Evolutionary conservation across 2,329 filamentous ascomycete genomes (phyloP), one percentile per base, ranked within the genome.

Genomic region (Rhynchosporium graminicola): DNA sequence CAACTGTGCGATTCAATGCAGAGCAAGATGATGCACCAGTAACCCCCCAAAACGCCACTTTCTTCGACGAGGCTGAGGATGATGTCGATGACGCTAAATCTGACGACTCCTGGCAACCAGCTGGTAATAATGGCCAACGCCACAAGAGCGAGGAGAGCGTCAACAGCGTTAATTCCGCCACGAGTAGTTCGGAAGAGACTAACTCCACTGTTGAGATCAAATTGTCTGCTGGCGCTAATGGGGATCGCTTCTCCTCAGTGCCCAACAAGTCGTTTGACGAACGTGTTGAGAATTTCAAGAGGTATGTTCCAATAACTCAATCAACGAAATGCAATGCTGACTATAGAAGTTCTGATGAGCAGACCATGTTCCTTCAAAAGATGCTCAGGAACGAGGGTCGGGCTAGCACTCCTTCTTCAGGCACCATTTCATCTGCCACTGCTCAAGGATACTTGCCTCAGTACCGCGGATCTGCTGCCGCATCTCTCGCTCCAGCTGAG

Each of bases 361-460:
- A 72, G 52, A 71, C 64, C n/a, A 59, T 69, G 38, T 72, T 73
- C 60, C 64, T 75, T 55, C 72, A 74, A 43, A 72, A 69, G 47
- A 73, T 75, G 66, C 64, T 75, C n/a, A 70, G 63, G 61, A 71
- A 70, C 36, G 64, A 63, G 50, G 54, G 64, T 31, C 66, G 66
- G 51, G 48, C 63, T 26, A 69, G 71, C 15, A 63, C 69, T 40
- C 67, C 68, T 40, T 59, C 71, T 38, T 70, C 70, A n/a, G 72
- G 71, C 46, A 63, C 67, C 12, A 57, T 75, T 40, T 72, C 73
- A 33, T 70, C 72, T 33, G 66, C 70, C 42, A 74, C 67, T 56
- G 73, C 71, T 58, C 70, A 71, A 58, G 74, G 74, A 29, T 73
- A 68, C 58, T 64, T 75, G 20, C 74, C 72, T 55, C 71, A 70